Evolutionary conservation across 1,139 yeast species (phyloP), one percentile per base, ranked within the genome.

Genomic region (Hemisphaericaspora xylofermentans): DNA sequence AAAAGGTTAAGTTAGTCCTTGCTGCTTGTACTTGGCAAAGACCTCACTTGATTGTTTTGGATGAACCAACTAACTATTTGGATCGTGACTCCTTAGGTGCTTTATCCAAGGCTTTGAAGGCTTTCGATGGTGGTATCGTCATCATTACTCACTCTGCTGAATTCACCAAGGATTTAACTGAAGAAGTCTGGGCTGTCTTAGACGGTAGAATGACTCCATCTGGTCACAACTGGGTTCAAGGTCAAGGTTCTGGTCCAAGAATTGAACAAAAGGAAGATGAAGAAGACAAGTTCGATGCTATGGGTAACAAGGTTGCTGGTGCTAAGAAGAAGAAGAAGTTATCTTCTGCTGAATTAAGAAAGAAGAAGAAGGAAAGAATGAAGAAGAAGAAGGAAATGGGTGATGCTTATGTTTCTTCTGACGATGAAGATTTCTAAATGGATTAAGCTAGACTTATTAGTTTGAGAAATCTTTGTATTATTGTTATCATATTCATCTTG

Each of bases 291-390:
- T 91, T 93, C 78, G 98, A 93, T 78, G 98, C 98, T 64, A 88
- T 93, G 94, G 98, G 98, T 82, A 93, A 93, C 96, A 93, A 93
- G 94, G 83, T 93, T 75, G 91, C 88, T 62, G 77, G 86, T 68
- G 88, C 80, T 71, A 88, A 89, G 88, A 93, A 93, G 94, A 91
- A 87, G 85, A 81, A 81, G 76, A 93, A 91, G 87, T 82, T 93
- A 70, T 86, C 97, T 58, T 91, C 98, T 67, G 97, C 98, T 57
- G 98, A 93, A 77, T 82, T 93, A 73, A 88, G 98, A 84, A 93
- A 93, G 96, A 93, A 93, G 96, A 93, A 93, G 97, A 93, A 93
- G 96, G 98, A 93, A 80, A 89, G 98, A 84, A 91, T 93, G 98
- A 88, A 87, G 88, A 93, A 91, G 94, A 93, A 93, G 97, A 93